These are phyloP conservation scores for Phytophthora tubulina DNA, from an alignment of 352 stramenopile genomes.

Conservation along the genomic window DNA sequence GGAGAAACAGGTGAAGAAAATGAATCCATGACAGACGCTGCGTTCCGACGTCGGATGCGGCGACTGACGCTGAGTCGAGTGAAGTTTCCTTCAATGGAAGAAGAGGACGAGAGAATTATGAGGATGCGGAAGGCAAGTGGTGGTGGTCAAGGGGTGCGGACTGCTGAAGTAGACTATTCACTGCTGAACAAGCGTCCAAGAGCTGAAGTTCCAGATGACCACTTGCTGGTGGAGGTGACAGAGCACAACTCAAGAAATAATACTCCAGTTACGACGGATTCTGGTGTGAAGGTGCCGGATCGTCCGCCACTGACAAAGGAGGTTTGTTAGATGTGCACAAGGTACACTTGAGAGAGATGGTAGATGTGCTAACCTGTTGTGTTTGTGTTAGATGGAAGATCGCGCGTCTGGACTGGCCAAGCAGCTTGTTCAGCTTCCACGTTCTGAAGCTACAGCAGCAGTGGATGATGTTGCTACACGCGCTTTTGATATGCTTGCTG, in stretches of 20 bases:
- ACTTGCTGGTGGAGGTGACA: not conserved
- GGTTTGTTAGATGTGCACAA: conserved; percentile 18
- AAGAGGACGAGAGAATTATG: conserved; percentile 18
- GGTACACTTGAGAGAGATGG: not conserved
- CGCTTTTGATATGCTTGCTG: conserved; percentile 55
- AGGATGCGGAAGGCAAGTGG: not conserved
- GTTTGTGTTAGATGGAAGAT: conserved; percentile 51
- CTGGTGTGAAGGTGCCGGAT: conserved; percentile 12
- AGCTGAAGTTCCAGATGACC: conserved; percentile 9
- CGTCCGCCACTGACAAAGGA: conserved; percentile 42
- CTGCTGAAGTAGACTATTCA: not conserved
- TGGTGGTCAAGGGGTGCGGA: not conserved
- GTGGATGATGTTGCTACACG: conserved; percentile 40
- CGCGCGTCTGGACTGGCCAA: conserved; percentile 53
- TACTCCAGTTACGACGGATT: not conserved
- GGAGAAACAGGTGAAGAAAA: conserved; percentile 15
- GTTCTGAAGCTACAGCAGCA: conserved; percentile 38
- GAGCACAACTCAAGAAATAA: conserved; percentile 20
- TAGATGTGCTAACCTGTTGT: conserved; percentile 1
- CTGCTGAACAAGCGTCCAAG: conserved; percentile 27
- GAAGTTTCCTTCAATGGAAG: conserved; percentile 26
- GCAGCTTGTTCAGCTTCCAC: conserved; percentile 53
- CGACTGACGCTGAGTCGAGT: conserved; percentile 39
- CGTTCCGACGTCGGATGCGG: conserved; percentile 46
- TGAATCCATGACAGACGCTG: conserved; percentile 9